phyloP scores from a whole-genome alignment of 495 filamentous ascomycete genomes.

The Alectoria sarmentosa region DNA sequence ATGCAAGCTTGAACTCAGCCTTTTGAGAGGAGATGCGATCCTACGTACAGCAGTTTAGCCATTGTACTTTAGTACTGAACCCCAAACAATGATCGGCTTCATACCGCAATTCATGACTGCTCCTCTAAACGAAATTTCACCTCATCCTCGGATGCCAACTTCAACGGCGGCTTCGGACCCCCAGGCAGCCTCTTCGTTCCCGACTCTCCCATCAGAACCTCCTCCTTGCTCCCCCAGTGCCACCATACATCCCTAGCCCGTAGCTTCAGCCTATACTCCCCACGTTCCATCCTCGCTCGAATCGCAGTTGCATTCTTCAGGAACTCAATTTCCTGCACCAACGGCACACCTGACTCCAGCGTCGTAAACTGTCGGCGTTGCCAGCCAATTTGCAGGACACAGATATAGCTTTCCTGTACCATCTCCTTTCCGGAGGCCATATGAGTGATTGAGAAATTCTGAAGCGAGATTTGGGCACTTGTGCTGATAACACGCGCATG shows the following conservation, averaged over 20 bases:
- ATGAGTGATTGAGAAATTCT: background rate
- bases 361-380: conserved; percentile 3
- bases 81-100: background rate
- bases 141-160: conserved; percentile 1
- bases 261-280: conserved; percentile 1
- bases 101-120: background rate
- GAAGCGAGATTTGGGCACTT: background rate
- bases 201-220: background rate
- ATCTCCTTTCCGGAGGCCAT: background rate
- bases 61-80: background rate
- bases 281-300: background rate
- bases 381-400: background rate
- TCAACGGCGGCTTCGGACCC: background rate
- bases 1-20: background rate
- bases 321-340: background rate
- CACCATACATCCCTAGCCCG: conserved; percentile 7
- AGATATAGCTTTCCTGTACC: background rate
- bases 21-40: background rate
- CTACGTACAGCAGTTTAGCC: background rate
- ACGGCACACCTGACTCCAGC: conserved; percentile 1
- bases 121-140: background rate
- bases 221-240: background rate
- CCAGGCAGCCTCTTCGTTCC: background rate
- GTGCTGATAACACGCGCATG: background rate
- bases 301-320: background rate